A percentile compares a stretch with the other conserved stretches of the same genome.
phyloP scores from a whole-genome alignment of 352 stramenopile genomes.

The Pseudoperonospora humuli region DNA sequence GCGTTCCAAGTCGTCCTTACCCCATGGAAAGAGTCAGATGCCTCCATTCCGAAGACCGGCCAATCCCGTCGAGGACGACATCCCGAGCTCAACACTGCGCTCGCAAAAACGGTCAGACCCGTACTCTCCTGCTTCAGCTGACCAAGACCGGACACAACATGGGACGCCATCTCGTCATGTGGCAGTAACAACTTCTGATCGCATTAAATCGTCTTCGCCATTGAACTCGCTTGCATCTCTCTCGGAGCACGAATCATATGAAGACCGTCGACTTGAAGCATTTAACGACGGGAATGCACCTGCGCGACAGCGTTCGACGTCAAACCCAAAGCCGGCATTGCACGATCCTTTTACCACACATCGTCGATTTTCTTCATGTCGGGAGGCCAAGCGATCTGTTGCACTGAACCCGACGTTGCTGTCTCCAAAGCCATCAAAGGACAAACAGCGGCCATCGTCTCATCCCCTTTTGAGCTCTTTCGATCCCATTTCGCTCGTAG shows the following conservation, averaged over 20 bases:
- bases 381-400: conserved; percentile 7
- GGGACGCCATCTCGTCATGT: neutral
- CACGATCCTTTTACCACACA: conserved; percentile 1
- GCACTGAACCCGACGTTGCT: conserved; percentile 15
- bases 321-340: conserved; percentile 12
- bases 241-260: conserved; percentile 9
- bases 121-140: neutral
- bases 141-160: conserved; percentile 2
- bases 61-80: conserved; percentile 1
- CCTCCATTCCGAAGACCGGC: conserved; percentile 6
- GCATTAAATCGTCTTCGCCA: neutral
- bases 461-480: conserved; percentile 3
- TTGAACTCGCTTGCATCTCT: conserved; percentile 1
- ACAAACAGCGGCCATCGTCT: conserved; percentile 3
- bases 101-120: too few relatives aligned
- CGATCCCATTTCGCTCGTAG: too few relatives aligned
- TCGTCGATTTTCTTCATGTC: conserved; percentile 10
- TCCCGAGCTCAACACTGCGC: neutral
- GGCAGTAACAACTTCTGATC: conserved; percentile 1
- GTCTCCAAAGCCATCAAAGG: conserved; percentile 3
- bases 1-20: conserved; percentile 1
- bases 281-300: conserved; percentile 12
- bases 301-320: conserved; percentile 5
- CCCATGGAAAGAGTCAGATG: neutral
- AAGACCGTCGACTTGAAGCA: conserved; percentile 6